Percentiles rank a stretch among this genome's conserved stretches.
phyloP scores from a whole-genome alignment of 1,284 basidiomycete species.

The Leccinum laetum region DNA sequence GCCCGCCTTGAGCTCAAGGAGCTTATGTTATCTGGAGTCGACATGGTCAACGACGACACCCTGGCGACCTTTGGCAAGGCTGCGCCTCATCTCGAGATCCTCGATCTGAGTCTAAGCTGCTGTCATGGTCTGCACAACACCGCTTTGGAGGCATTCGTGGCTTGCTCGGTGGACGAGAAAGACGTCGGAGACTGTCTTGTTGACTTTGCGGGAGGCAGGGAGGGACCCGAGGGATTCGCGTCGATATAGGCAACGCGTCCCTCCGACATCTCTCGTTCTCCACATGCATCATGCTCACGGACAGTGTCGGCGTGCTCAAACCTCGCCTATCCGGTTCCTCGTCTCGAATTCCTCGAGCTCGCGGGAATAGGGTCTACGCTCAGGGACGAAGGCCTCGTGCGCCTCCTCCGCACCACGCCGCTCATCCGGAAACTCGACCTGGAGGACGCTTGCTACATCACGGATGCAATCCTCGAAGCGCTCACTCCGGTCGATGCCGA shows the following conservation, averaged over 20 bases:
- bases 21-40: conserved; percentile 60
- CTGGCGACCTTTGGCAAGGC: conserved; percentile 63
- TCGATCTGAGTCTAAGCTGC: conserved; percentile 82
- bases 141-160: conserved; percentile 70
- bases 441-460: conserved; percentile 79
- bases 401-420: conserved; percentile 70
- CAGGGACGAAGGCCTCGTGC: conserved; percentile 70
- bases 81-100: conserved; percentile 73
- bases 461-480: conserved; percentile 66
- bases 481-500: conserved; percentile 52
- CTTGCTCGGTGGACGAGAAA: conserved; percentile 44
- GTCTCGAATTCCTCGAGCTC: conserved; percentile 81
- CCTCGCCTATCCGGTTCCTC: conserved; percentile 71
- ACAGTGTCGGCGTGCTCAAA: conserved; percentile 63
- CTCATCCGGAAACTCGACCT: conserved; percentile 78
- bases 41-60: conserved; percentile 55
- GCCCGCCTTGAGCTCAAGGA: too few relatives aligned
- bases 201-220: conserved; percentile 66
- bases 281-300: conserved; percentile 72
- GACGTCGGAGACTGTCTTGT: conserved; percentile 39
- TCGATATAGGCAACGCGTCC: conserved; percentile 58
- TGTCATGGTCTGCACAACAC: conserved; percentile 72
- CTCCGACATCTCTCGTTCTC: conserved; percentile 83
- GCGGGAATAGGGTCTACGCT: conserved; percentile 74
- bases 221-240: conserved; percentile 51